Base-by-base conservation (phyloP, 1,284 basidiomycete species). In the Ustilago curta region DNA sequence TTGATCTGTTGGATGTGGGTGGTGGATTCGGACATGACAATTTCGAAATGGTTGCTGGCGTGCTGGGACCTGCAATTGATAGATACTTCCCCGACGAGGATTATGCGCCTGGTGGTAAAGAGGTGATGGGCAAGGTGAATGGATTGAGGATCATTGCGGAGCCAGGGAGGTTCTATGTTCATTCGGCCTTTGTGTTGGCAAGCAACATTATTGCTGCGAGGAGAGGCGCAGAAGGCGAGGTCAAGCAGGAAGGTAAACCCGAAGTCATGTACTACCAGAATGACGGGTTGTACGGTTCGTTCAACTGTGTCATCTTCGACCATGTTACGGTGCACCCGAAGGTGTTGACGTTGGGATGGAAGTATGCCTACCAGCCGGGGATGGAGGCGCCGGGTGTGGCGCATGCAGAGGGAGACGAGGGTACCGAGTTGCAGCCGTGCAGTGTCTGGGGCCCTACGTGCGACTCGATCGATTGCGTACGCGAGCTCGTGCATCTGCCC, bases 291-390 rank as follows among this genome's bases (percentile, higher is more conserved):
- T 99, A 99, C 86, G 95, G 96, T 58, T 93, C 96, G 21, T 98
- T 99, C 90, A 98, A 99, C 89, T 95, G 93, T 86, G 93, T 94
- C 86, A 88, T 96, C 83, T 96, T 95, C 86, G 94, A 96, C 86
- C 94, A 95, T 86, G 93, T 94, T 84, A 89, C 91, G 67, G 91
- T 93, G 19, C 89, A 91, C 81, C 94, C 94, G 43, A 91, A 93
- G 85, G 92, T 94, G 29, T 88, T 95, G 55, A 89, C 89, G 19
- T 81, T 84, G 4, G 60, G 77, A 9, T 62, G 73, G 43, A 56
- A 80, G 50, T 83, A 78, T 47, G 78, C 72, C 14, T 84, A 84
- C 86, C 77, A 86, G 84, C 42, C 85, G 77, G 44, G 59, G 19
- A 35, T 86, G 27, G 84, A 56, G 6, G 60, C 79, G 5, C 80